Percentiles rank a stretch among this genome's conserved stretches.
These are phyloP conservation scores for Grifola frondosa DNA, from an alignment of 1,284 basidiomycete genomes.

Conservation along the genomic window DNA sequence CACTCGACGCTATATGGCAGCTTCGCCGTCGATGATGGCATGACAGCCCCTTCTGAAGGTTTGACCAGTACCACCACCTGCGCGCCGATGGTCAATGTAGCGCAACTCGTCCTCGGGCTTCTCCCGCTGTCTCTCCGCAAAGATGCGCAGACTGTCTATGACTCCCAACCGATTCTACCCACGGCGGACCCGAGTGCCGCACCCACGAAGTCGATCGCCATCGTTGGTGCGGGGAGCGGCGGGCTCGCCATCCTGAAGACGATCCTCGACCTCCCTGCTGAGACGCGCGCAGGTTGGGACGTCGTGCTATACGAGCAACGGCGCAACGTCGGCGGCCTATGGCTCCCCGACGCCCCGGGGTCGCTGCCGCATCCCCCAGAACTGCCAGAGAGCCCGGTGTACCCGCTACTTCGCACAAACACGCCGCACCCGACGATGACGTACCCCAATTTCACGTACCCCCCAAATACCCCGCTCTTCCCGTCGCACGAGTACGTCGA, in stretches of 20 bases:
- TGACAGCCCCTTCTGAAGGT: no score
- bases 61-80: no score
- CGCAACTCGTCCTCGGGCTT: conserved; percentile 15
- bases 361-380: conserved; percentile 40
- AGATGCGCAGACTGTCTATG: neutral
- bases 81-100: conserved; percentile 15
- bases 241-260: conserved; percentile 53
- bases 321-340: conserved; percentile 50
- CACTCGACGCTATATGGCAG: no score
- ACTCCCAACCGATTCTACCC: no score
- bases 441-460: conserved; percentile 51
- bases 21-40: no score
- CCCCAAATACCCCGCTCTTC: conserved; percentile 47
- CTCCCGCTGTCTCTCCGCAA: conserved; percentile 13
- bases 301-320: conserved; percentile 54
- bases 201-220: conserved; percentile 47
- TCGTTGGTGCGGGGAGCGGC: conserved; percentile 53
- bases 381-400: conserved; percentile 54
- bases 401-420: conserved; percentile 54
- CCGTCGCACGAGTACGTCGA: conserved; percentile 47
- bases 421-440: conserved; percentile 53
- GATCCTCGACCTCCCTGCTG: conserved; percentile 45
- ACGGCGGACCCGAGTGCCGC: neutral
- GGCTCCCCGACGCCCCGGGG: conserved; percentile 43
- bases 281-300: conserved; percentile 40